Conservation (phyloP, 2,329 filamentous ascomycete genomes). For the Pseudonectria buxi region DNA sequence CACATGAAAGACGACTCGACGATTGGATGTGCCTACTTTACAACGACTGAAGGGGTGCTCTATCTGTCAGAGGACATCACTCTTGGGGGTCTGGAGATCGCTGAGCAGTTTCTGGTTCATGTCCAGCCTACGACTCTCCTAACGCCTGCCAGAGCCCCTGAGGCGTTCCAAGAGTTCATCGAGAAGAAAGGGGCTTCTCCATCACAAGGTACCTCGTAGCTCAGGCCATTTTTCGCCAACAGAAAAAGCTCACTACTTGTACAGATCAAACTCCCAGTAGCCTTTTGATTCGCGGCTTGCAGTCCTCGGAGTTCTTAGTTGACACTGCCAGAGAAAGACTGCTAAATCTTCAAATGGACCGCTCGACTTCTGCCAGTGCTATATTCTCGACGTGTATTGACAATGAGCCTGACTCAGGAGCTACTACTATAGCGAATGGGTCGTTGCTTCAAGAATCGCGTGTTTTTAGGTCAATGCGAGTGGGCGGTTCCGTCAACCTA, state of each 20-base stretch:
- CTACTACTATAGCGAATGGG: constrained; percentile 33
- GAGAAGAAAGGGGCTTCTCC: constrained; percentile 15
- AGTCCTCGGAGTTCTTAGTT: constrained; percentile 66
- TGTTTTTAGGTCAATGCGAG: constrained; percentile 56
- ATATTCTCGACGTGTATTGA: constrained; percentile 14
- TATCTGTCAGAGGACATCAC: constrained; percentile 72
- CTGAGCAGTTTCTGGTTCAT: constrained; percentile 54
- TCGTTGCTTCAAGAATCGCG: constrained; percentile 39
- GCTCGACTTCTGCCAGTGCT: constrained; percentile 7
- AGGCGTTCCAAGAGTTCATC: constrained; percentile 28
- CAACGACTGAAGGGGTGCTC: constrained; percentile 61
- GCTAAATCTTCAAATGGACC: constrained; percentile 30
- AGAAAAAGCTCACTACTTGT: constrained; percentile 1
- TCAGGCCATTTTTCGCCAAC: not conserved
- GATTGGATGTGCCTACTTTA: constrained; percentile 80
- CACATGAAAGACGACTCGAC: constrained; percentile 64
- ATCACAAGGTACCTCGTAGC: constrained; percentile 5
- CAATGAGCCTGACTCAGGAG: constrained; percentile 2
- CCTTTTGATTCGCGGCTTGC: constrained; percentile 55
- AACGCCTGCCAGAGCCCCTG: constrained; percentile 41
- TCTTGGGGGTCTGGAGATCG: constrained; percentile 58
- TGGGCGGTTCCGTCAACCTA: constrained; percentile 66
- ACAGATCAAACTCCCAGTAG: constrained; percentile 3
- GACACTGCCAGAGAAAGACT: constrained; percentile 61
- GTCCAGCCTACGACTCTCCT: constrained; percentile 50